phyloP scores from a whole-genome alignment of 805 yeast species.

The Phaffomyces opuntiae region DNA sequence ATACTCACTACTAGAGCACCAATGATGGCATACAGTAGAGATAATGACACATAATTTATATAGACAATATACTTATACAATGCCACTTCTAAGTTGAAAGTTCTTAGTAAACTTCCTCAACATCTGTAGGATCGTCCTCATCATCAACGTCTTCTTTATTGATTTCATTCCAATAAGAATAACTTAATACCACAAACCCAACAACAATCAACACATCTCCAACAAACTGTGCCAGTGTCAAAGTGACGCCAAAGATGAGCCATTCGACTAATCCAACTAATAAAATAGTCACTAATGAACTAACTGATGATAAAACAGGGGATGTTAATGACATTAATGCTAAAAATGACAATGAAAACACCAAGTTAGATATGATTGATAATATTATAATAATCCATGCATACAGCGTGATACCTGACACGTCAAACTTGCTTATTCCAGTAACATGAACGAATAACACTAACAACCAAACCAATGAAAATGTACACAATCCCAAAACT shows the following conservation, averaged over 20 bases:
- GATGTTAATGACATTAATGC: slow-evolving; percentile 77
- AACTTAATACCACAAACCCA: slow-evolving; percentile 63
- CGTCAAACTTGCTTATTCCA: slow-evolving; percentile 51
- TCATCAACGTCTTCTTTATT: slow-evolving; percentile 34
- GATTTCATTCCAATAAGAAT: slow-evolving; percentile 61
- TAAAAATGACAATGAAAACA: slow-evolving; percentile 66
- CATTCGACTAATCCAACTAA: slow-evolving; percentile 76
- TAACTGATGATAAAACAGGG: slow-evolving; percentile 71
- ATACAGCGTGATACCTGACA: slow-evolving; percentile 28
- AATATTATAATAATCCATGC: slow-evolving; percentile 38
- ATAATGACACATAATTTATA: too few relatives aligned
- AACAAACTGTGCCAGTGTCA: slow-evolving; percentile 48
- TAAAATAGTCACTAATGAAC: slow-evolving; percentile 68
- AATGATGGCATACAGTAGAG: too few relatives aligned
- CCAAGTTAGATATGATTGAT: slow-evolving; percentile 56
- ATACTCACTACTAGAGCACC: too few relatives aligned
- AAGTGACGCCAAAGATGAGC: slow-evolving; percentile 50
- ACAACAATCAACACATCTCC: slow-evolving; percentile 66
- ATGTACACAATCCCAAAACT: slow-evolving; percentile 53
- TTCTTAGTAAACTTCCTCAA: not conserved
- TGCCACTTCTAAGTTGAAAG: not conserved
- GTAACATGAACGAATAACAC: slow-evolving; percentile 43
- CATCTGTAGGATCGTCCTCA: slow-evolving; percentile 20
- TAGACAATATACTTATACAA: not conserved
- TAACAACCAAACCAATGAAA: slow-evolving; percentile 39